Evolutionary conservation across 441 rosid genomes (phyloP), one percentile per base, ranked within the genome.

Genomic region (Sinapis alba): DNA sequence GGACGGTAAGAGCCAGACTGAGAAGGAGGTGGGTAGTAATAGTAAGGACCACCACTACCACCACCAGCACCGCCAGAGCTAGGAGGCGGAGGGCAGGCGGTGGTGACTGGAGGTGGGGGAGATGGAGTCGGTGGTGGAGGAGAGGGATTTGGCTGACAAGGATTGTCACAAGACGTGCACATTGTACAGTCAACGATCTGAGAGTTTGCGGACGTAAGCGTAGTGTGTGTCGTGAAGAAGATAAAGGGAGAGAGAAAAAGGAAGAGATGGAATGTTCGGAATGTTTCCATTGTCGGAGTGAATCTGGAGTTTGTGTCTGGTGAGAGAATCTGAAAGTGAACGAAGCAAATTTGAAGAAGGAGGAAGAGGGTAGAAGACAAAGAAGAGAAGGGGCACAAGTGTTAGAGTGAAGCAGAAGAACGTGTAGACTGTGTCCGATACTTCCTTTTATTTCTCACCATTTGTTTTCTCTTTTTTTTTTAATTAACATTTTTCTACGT

Each of bases 91-190:
- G 92, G 95, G 81, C 87, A 88, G 41, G 63, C 69, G 36, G 82
- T 28, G 57, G 76, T 27, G 4, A 74, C 0, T 73, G 87, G 65
- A 60, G 82, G 26, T 3, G 84, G 57, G 0, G 86, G 73, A 24
- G 83, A 65, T 0, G 90, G 85, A 0, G 84, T 69, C 0, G 86
- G 72, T 0, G 90, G 88, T 0, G 92, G 91, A 1, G 94, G 90
- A 0, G 86, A 80, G 0, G 94, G 54, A n/a, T 82, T 84, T 53
- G 81, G 86, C 34, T 83, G 83, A 72, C 92, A 89, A n/a, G 94
- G 91, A 65, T 85, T 88, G 26, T 89, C 90, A 38, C 99, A 94
- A 0, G 89, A 85, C 21, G 97, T 70, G 85, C 99, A 94, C 98
- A 89, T 89, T 82, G 96, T 90, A 83, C 98, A 95, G 19, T 86